Base-by-base conservation (phyloP, 139 green algal species). In the Mesotaenium endlicherianum region DNA sequence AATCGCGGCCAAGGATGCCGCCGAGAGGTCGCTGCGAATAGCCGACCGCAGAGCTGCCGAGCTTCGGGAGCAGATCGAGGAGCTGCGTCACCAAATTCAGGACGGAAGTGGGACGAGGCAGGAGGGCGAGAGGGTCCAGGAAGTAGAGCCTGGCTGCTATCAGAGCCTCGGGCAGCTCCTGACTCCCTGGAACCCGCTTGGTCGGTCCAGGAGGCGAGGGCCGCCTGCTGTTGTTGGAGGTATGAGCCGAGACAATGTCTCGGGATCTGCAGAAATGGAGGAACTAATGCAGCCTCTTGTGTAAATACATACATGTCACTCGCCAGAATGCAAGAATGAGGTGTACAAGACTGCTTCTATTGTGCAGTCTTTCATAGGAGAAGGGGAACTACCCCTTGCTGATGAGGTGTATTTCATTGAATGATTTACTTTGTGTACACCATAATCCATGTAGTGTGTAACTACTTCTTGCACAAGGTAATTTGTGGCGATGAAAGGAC, bases 201-300 rank as follows among this genome's bases (percentile, higher is more conserved):
- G 60, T 38, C 60, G 43, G 41, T 36, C 36, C 60, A 47, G 11
- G 8, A 72, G 8, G 26, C 26, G 20, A 72, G 60, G 6, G 60
- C 60, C 6, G 6, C 36, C 36, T 38, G 36, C 60, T 40, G 41
- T 5, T 72, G 41, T 11, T 6, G 8, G 60, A 6, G 11, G 60
- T 40, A 5, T 36, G 60, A 72, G 11, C 11, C 60, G 11, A 5
- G 60, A 14, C 5, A 38, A 6, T 47, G 11, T 14, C 5, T 38
- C 41, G 11, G 43, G 41, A 14, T 40, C 60, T 14, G 60, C 60
- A 47, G 60, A 72, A 38, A 72, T 72, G 60, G 60, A 72, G 43
- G 60, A 72, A 72, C 43, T 72, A 38, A 72, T 38, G 5, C 8
- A 72, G 11, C 60, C 60, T 72, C 60, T 72, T 14, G 43, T 72